These are phyloP conservation scores for Rhizopogon roseolus DNA, from an alignment of 768 basidiomycete genomes.

Conservation along the genomic window DNA sequence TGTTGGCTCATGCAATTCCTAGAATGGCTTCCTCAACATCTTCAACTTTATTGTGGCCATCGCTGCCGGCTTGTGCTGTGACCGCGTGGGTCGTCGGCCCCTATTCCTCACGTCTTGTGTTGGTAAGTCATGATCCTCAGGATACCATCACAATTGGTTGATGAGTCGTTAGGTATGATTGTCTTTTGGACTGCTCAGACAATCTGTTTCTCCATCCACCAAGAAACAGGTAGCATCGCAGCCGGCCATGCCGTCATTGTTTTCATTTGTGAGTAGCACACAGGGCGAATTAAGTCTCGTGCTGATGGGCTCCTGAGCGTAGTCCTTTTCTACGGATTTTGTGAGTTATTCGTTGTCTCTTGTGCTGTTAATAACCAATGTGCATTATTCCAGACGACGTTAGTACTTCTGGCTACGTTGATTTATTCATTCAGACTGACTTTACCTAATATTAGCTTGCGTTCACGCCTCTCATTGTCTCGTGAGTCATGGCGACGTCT, in stretches of 20 bases:
- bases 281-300: neutral
- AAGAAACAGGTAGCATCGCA: constrained; percentile 16
- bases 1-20: neutral
- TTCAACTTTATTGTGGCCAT: constrained; percentile 54
- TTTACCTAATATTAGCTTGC: constrained; percentile 20
- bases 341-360: constrained; percentile 12
- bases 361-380: neutral
- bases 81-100: constrained; percentile 43
- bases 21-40: constrained; percentile 53
- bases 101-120: constrained; percentile 45
- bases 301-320: constrained; percentile 1
- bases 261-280: constrained; percentile 34
- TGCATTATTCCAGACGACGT: constrained; percentile 24
- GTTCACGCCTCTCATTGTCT: constrained; percentile 27
- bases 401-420: neutral
- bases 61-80: constrained; percentile 42
- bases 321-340: constrained; percentile 37
- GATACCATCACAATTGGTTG: constrained; percentile 21
- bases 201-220: constrained; percentile 28
- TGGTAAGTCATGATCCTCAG: constrained; percentile 25
- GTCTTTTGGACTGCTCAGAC: constrained; percentile 36
- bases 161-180: constrained; percentile 34
- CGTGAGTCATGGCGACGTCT: constrained; percentile 14
- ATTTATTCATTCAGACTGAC: neutral
- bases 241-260: constrained; percentile 40